Percentiles rank a stretch among this genome's conserved stretches.
phyloP scores from a whole-genome alignment of 2,329 filamentous ascomycete species.

The Drechslerella coelobrocha region DNA sequence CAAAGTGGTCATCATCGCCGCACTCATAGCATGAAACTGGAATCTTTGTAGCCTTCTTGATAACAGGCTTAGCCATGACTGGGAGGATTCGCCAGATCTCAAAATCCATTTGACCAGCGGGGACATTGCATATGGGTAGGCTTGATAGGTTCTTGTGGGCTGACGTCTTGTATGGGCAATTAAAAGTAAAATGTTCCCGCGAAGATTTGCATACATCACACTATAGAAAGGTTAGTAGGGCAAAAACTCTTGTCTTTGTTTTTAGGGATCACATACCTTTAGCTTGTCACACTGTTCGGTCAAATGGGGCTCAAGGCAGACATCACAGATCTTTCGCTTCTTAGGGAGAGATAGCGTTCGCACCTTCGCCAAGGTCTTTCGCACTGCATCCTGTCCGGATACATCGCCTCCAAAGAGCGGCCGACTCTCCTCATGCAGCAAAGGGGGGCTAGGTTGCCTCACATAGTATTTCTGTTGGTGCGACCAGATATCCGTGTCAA shows the following conservation, averaged over 20 bases:
- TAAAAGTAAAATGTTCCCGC: conserved; percentile 43
- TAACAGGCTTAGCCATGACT: neutral
- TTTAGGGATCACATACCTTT: conserved; percentile 16
- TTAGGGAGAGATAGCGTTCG: conserved; percentile 22
- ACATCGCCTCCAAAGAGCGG: conserved; percentile 21
- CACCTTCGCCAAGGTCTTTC: conserved; percentile 17
- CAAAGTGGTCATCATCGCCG: conserved; percentile 41
- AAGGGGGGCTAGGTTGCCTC: conserved; percentile 25
- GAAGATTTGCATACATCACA: conserved; percentile 46
- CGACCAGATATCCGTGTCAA: conserved; percentile 36
- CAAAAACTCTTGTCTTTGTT: neutral
- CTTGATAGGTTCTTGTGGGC: conserved; percentile 27
- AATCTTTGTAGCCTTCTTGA: conserved; percentile 26
- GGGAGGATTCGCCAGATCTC: conserved; percentile 46
- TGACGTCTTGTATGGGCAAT: conserved; percentile 47
- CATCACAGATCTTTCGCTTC: conserved; percentile 48
- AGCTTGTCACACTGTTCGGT: conserved; percentile 45
- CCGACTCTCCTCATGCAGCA: conserved; percentile 26
- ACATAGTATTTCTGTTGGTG: conserved; percentile 40
- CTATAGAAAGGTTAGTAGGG: conserved; percentile 19
- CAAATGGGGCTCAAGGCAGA: conserved; percentile 40
- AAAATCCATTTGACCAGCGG: conserved; percentile 39
- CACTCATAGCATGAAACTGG: conserved; percentile 47
- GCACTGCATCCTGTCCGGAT: conserved; percentile 8
- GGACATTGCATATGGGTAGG: conserved; percentile 48